Conservation (phyloP, 2,329 filamentous ascomycete species). For the Graphilbum sp. region DNA sequence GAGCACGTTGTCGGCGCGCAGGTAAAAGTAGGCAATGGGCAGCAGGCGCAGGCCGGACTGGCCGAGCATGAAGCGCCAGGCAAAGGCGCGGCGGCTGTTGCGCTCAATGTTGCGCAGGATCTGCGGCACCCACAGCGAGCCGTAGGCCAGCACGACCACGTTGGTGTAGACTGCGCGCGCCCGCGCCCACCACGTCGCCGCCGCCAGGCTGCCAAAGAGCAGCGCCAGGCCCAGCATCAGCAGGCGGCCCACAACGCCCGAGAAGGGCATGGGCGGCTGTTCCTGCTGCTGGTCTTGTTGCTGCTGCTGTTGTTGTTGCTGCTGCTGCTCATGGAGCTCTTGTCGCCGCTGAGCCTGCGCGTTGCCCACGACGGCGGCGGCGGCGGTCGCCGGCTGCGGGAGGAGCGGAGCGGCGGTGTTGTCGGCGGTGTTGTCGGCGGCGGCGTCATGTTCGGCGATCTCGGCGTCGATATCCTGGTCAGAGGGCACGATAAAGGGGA, state of each 20-base stretch:
- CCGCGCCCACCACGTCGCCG: slow-evolving; percentile 41
- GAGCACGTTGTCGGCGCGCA: slow-evolving; percentile 61
- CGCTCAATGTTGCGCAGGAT: slow-evolving; percentile 80
- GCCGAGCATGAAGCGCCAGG: slow-evolving; percentile 78
- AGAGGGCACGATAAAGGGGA: slow-evolving; percentile 42
- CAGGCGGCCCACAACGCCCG: slow-evolving; percentile 39
- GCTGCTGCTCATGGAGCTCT: slow-evolving; percentile 12
- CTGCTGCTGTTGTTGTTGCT: slow-evolving; percentile 13
- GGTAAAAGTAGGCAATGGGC: slow-evolving; percentile 77
- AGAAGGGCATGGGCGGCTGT: slow-evolving; percentile 24
- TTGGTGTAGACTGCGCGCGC: slow-evolving; percentile 43
- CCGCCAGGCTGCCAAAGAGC: slow-evolving; percentile 41
- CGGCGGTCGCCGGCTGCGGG: slow-evolving; percentile 14
- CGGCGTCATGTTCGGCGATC: slow-evolving; percentile 32
- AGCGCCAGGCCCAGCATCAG: slow-evolving; percentile 37
- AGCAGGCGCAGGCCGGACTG: slow-evolving; percentile 64
- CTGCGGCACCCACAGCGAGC: slow-evolving; percentile 86
- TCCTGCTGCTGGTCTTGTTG: slow-evolving; percentile 12
- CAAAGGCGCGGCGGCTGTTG: slow-evolving; percentile 81
- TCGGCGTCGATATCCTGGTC: slow-evolving; percentile 49
- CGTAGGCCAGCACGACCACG: slow-evolving; percentile 52
- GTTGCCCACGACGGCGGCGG: not conserved
- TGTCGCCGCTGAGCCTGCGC: slow-evolving; percentile 14
- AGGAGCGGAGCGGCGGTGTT: slow-evolving; percentile 12
- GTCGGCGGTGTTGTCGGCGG: too few species aligned